Evolutionary conservation across 169 alveolate genomes (phyloP).

Genomic region (Theileria equi): DNA sequence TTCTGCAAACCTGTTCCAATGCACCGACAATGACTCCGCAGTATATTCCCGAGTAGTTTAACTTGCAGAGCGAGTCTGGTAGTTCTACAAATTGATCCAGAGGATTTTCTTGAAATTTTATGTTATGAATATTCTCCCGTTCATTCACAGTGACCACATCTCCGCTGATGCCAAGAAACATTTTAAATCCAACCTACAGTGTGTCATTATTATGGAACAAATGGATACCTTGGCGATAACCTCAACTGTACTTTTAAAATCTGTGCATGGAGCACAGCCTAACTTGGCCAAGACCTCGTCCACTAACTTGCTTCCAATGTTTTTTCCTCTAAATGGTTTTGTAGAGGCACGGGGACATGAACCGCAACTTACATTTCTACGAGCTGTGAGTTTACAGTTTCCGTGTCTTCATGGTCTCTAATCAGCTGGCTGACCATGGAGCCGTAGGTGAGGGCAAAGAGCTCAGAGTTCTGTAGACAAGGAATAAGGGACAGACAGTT

Average conservation of each 20-base stretch:
- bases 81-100: conserved; percentile 76
- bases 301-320: conserved; percentile 68
- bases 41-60: conserved; percentile 68
- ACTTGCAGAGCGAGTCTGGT: conserved; percentile 66
- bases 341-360: neutral
- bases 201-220: neutral
- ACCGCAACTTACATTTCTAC: conserved; percentile 60
- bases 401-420: conserved; percentile 86
- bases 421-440: conserved; percentile 85
- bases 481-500: neutral
- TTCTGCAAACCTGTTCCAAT: conserved; percentile 65
- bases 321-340: conserved; percentile 64
- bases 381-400: conserved; percentile 87
- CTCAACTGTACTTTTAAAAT: conserved; percentile 72
- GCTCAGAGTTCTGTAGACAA: conserved; percentile 78
- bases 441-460: conserved; percentile 86
- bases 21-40: conserved; percentile 79
- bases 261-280: conserved; percentile 72
- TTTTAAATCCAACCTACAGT: conserved; percentile 72
- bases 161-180: conserved; percentile 76
- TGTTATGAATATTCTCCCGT: conserved; percentile 64
- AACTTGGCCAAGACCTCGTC: conserved; percentile 75
- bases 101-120: conserved; percentile 71
- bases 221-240: conserved; percentile 73
- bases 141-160: conserved; percentile 67